Evolutionary conservation across 148 eudicot genomes (phyloP), one percentile per base, ranked within the genome.

Genomic region (Fagopyrum tataricum): DNA sequence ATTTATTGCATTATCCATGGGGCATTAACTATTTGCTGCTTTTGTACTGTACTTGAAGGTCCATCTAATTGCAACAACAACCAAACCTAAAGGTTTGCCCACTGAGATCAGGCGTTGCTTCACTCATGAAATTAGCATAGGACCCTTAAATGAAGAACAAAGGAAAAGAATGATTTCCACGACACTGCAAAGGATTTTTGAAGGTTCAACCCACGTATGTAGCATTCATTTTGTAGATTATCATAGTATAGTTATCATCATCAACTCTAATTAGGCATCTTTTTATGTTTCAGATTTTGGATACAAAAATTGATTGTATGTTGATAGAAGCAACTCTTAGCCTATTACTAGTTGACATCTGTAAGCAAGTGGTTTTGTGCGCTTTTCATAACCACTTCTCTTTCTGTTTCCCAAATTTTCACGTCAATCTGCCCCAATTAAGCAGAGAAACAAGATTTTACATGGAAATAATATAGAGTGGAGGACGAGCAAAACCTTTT

Each of bases 71-170:
- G 98, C 96, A 68, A 82, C 92, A 76, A 84, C 93, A 67, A 97
- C 90, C 79, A 88, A 79, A 79, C 77, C 90, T 61, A 97, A 95
- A 85, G 97, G 98, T 67, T 81, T 95, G 74, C 93, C 98, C 44
- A 83, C 91, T 79, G 78, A 82, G 78, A 90, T 95, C 51, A 91
- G 97, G 75, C 93, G 98, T 62, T 90, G 98, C 81, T 95, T 95
- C 78, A 95, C 90, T 72, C 98, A 95, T 79, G 98, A 95, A 80
- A 85, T 95, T 71, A 85, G 83, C 73, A 84, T 95, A 84, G 92
- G 87, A 73, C 82, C 93, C 79, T 81, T 91, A 75, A 87, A 85
- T 74, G 97, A 91, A 77, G 98, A 91, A 75, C 93, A 91, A 76
- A 91, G 98, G 82, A 77, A 79, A 72, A 78, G 81, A 79, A 84